These are phyloP conservation scores for Lupinus albus DNA, from an alignment of 306 rosid species.

Conservation along the genomic window DNA sequence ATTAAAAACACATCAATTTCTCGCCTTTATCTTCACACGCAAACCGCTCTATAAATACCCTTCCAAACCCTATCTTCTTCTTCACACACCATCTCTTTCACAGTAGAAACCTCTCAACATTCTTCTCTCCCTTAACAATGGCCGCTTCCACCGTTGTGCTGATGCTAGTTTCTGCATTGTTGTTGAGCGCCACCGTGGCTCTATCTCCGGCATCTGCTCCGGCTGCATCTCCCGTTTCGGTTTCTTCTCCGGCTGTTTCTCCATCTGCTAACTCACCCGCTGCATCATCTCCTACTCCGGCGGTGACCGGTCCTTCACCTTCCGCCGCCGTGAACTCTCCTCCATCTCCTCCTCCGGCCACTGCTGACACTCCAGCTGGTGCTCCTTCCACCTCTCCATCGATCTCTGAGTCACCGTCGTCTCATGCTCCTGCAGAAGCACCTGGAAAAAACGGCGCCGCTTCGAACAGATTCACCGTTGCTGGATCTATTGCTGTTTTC, in stretches of 20 bases:
- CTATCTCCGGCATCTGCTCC: conserved; percentile 55
- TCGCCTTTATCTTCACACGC: conserved; percentile 16
- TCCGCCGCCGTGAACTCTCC: conserved; percentile 42
- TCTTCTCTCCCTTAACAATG: conserved; percentile 31
- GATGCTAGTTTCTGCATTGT: conserved; percentile 44
- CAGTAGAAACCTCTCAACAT: background rate
- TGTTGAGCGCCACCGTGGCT: conserved; percentile 43
- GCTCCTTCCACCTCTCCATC: conserved; percentile 43
- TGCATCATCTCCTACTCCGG: conserved; percentile 36
- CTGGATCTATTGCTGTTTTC: conserved; percentile 40
- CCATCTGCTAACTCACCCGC: conserved; percentile 33
- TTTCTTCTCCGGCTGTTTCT: conserved; percentile 36
- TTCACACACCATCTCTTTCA: background rate
- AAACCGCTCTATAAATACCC: conserved; percentile 39
- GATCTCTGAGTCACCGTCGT: conserved; percentile 27
- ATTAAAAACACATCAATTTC: conserved; percentile 19
- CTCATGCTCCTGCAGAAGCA: conserved; percentile 36
- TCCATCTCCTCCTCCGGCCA: conserved; percentile 41
- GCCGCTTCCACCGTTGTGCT: conserved; percentile 40
- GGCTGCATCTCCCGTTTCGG: conserved; percentile 31
- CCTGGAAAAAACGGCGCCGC: conserved; percentile 29
- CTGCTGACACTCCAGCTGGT: conserved; percentile 34
- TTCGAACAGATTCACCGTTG: conserved; percentile 39
- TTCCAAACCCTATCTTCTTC: background rate
- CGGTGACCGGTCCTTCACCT: conserved; percentile 39